Percentiles rank a stretch among this genome's conserved stretches.
These are phyloP conservation scores for Austroboletus niveus DNA, from an alignment of 1,284 basidiomycete species.

Conservation along the genomic window DNA sequence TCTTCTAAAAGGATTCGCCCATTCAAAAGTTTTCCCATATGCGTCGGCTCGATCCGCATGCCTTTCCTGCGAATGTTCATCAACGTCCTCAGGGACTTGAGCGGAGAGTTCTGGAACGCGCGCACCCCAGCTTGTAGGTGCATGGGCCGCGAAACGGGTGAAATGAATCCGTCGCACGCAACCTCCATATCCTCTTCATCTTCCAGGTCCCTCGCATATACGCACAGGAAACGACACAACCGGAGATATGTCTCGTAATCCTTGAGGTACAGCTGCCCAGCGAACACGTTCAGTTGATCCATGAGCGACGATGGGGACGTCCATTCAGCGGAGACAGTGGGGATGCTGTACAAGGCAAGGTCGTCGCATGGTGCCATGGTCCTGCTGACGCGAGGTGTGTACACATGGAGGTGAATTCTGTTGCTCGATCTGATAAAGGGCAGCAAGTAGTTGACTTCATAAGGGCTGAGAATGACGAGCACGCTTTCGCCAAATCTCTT, in stretches of 20 bases:
- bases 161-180: neutral
- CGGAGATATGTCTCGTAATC: neutral
- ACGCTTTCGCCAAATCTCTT: conserved; percentile 1
- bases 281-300: no score
- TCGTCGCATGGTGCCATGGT: neutral
- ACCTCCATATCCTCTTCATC: neutral
- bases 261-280: no score
- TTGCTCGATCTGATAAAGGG: conserved; percentile 10
- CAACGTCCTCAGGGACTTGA: conserved; percentile 40
- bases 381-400: neutral
- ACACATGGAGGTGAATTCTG: neutral
- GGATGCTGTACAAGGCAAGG: neutral
- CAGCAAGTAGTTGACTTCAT: conserved; percentile 43
- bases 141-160: neutral
- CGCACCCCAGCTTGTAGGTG: neutral
- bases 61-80: conserved; percentile 42
- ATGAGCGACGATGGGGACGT: neutral
- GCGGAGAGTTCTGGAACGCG: conserved; percentile 14
- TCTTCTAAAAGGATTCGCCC: conserved; percentile 28
- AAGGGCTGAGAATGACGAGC: conserved; percentile 45
- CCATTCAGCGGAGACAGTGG: neutral
- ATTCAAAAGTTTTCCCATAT: conserved; percentile 27
- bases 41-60: conserved; percentile 26
- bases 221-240: neutral
- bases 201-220: conserved; percentile 20